Percentiles rank a stretch among this genome's conserved stretches.
Evolutionary conservation across 345 rosid genomes (phyloP).

Genomic region (Salix udensis): DNA sequence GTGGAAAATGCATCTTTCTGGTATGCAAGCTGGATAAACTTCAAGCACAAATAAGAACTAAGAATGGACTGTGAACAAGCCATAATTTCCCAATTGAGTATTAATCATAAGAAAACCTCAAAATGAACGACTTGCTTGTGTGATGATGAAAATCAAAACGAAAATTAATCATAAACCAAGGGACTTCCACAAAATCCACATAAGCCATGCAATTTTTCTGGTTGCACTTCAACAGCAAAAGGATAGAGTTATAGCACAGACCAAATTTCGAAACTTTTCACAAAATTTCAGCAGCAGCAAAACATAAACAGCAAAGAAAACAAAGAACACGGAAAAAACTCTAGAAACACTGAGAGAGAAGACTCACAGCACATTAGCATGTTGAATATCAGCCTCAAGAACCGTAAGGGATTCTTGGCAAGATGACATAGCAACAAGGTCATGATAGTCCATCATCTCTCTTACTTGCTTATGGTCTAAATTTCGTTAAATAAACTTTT

Average conservation of each 20-base stretch:
- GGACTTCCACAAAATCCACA: neutral
- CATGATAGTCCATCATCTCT: conserved; percentile 27
- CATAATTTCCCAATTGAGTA: neutral
- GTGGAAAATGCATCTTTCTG: neutral
- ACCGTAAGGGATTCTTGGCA: conserved; percentile 42
- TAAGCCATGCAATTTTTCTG: neutral
- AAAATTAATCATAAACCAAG: neutral
- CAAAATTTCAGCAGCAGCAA: neutral
- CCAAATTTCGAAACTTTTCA: neutral
- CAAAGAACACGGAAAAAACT: neutral
- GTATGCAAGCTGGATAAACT: neutral
- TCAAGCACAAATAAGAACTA: neutral
- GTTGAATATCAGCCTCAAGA: conserved; percentile 45
- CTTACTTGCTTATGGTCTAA: neutral
- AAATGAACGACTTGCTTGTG: neutral
- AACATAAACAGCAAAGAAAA: neutral
- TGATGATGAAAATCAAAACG: neutral
- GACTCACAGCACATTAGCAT: conserved; percentile 48
- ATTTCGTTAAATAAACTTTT: neutral
- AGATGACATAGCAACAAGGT: conserved; percentile 29
- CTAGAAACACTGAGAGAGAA: conserved; percentile 1
- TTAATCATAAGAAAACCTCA: neutral
- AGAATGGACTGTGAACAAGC: neutral
- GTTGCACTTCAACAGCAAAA: neutral
- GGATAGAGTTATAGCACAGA: neutral